These are phyloP conservation scores for Clarireedia paspali DNA, from an alignment of 2,329 filamentous ascomycete species.

Conservation along the genomic window DNA sequence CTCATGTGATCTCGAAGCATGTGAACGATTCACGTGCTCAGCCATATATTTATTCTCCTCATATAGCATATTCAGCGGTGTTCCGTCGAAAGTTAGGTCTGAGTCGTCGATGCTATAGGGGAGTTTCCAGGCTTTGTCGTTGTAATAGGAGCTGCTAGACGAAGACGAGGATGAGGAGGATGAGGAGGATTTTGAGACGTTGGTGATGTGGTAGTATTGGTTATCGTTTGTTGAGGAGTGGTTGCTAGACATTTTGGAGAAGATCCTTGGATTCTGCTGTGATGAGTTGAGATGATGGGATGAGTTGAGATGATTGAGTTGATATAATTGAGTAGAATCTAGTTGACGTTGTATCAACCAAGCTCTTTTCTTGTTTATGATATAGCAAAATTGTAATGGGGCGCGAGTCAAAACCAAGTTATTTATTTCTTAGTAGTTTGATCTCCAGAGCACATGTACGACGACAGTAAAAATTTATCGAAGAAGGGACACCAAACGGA, in stretches of 20 bases:
- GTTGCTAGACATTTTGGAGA: slow-evolving; percentile 1
- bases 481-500: too few species aligned
- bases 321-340: not conserved
- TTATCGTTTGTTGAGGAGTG: not conserved
- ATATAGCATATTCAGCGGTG: slow-evolving; percentile 25
- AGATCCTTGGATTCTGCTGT: not conserved
- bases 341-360: not conserved
- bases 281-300: not conserved
- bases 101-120: slow-evolving; percentile 24
- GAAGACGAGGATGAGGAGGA: too few species aligned
- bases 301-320: not conserved
- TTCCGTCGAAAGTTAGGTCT: slow-evolving; percentile 27
- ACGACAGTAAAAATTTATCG: too few species aligned
- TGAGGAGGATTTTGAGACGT: not conserved
- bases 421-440: too few species aligned
- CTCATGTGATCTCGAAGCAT: not conserved
- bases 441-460: too few species aligned
- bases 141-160: too few species aligned
- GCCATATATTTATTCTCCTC: slow-evolving; percentile 23
- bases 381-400: too few species aligned
- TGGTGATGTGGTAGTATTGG: slow-evolving; percentile 17
- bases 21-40: slow-evolving; percentile 5
- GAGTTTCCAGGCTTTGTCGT: slow-evolving; percentile 18
- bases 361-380: too few species aligned
- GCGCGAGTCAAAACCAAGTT: too few species aligned